A percentile compares a stretch with the other conserved stretches of the same genome.
These are phyloP conservation scores for Aspergillus bombycis DNA, from an alignment of 2,329 filamentous ascomycete species.

Conservation along the genomic window DNA sequence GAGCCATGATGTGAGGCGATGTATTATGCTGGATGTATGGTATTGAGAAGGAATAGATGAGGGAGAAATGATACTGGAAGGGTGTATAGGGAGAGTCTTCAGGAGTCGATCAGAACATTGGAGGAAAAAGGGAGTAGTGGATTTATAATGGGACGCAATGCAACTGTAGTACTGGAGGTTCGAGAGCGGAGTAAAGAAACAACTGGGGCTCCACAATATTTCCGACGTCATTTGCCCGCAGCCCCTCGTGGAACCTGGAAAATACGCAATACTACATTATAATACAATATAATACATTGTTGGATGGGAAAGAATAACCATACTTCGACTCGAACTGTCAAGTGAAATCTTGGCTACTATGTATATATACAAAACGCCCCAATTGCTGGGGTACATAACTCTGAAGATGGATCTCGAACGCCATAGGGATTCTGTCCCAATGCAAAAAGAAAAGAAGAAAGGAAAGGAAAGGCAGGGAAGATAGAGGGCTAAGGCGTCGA, in stretches of 20 bases:
- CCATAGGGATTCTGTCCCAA: constrained; percentile 1
- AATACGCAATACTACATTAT: background rate
- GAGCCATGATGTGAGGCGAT: constrained; percentile 30
- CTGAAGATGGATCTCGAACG: background rate
- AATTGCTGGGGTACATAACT: background rate
- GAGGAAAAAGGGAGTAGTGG: background rate
- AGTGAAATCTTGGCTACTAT: background rate
- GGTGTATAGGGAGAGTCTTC: background rate
- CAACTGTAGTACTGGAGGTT: background rate
- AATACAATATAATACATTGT: background rate
- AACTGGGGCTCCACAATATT: background rate
- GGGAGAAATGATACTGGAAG: background rate
- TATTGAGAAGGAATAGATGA: constrained; percentile 1
- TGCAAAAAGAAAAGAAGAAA: constrained; percentile 10
- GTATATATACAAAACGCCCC: background rate
- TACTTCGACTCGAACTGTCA: background rate
- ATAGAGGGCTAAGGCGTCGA: background rate
- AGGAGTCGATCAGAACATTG: background rate
- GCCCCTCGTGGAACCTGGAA: background rate
- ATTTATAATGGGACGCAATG: background rate
- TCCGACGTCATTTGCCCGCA: background rate
- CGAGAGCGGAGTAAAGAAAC: background rate
- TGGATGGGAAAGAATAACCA: background rate
- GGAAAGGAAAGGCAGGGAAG: background rate
- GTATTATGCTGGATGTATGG: background rate